phyloP scores from a whole-genome alignment of 306 rosid genomes.

The Rosa rugosa region DNA sequence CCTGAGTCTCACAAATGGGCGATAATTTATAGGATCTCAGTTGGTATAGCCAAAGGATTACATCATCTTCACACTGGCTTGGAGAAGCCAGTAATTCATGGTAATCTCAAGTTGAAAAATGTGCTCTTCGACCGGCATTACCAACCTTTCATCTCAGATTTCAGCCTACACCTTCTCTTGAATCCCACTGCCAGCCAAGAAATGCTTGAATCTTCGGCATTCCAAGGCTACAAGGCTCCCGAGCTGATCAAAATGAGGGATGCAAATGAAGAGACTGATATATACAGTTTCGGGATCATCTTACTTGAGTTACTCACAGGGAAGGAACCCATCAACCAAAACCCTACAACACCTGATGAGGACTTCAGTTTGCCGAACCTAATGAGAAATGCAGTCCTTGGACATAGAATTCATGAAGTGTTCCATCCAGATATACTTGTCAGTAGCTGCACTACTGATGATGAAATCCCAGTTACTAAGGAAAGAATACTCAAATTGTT shows the following conservation, averaged over 20 bases:
- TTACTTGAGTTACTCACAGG: constrained; percentile 80
- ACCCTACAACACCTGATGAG: constrained; percentile 73
- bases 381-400: constrained; percentile 76
- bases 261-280: constrained; percentile 63
- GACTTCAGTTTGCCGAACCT: constrained; percentile 81
- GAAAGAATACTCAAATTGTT: constrained; percentile 64
- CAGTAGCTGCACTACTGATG: constrained; percentile 30
- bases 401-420: constrained; percentile 67
- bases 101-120: constrained; percentile 86
- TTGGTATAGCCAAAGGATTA: constrained; percentile 73
- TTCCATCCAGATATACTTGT: constrained; percentile 77
- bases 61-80: constrained; percentile 76
- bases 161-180: constrained; percentile 70
- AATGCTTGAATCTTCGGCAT: constrained; percentile 78
- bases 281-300: constrained; percentile 81
- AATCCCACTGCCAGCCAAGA: constrained; percentile 76
- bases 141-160: constrained; percentile 72
- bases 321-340: constrained; percentile 69
- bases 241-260: constrained; percentile 86
- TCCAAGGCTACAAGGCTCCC: constrained; percentile 83
- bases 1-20: constrained; percentile 69
- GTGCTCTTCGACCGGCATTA: constrained; percentile 59
- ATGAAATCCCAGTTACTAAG: constrained; percentile 39
- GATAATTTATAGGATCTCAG: constrained; percentile 54
- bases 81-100: constrained; percentile 67